Evolutionary conservation across 805 yeast species (phyloP).

Genomic region (Lipomyces yamadae): DNA sequence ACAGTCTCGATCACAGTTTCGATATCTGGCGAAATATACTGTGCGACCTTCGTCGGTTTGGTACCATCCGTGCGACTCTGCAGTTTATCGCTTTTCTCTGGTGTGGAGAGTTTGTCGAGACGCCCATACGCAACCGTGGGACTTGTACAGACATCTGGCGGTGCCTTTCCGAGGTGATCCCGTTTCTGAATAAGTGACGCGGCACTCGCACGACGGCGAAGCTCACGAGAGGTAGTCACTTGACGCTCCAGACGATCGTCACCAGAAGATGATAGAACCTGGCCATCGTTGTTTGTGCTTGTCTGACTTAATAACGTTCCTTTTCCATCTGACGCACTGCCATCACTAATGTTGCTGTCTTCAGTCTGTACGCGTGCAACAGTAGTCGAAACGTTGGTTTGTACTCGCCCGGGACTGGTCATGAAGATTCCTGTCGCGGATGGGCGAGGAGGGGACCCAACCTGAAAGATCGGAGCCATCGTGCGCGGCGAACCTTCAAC

Average conservation of each 20-base stretch:
- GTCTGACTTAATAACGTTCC: slow-evolving; percentile 1
- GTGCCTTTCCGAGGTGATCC: slow-evolving; percentile 23
- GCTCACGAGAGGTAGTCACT: slow-evolving; percentile 26
- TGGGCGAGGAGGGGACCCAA: slow-evolving; percentile 26
- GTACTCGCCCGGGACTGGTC: slow-evolving; percentile 26
- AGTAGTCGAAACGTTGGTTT: slow-evolving; percentile 3
- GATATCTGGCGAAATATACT: slow-evolving; percentile 3
- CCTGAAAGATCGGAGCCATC: slow-evolving; percentile 30
- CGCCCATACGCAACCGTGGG: slow-evolving; percentile 34
- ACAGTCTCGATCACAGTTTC: slow-evolving; percentile 8
- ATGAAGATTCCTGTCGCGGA: slow-evolving; percentile 24
- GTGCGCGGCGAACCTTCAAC: slow-evolving; percentile 35
- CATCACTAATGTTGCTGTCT: slow-evolving; percentile 9
- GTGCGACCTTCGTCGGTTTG: background rate
- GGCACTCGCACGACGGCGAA: slow-evolving; percentile 27
- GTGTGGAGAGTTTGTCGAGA: slow-evolving; percentile 24
- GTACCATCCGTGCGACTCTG: background rate
- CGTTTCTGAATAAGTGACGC: slow-evolving; percentile 23
- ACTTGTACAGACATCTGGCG: slow-evolving; percentile 36
- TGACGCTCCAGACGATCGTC: slow-evolving; percentile 18
- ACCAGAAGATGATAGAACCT: background rate
- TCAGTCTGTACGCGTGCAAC: slow-evolving; percentile 18
- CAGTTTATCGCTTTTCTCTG: background rate
- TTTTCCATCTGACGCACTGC: slow-evolving; percentile 1
- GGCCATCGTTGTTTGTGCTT: background rate